phyloP scores from a whole-genome alignment of 257 asterid genomes.

The Gentiana dahurica region DNA sequence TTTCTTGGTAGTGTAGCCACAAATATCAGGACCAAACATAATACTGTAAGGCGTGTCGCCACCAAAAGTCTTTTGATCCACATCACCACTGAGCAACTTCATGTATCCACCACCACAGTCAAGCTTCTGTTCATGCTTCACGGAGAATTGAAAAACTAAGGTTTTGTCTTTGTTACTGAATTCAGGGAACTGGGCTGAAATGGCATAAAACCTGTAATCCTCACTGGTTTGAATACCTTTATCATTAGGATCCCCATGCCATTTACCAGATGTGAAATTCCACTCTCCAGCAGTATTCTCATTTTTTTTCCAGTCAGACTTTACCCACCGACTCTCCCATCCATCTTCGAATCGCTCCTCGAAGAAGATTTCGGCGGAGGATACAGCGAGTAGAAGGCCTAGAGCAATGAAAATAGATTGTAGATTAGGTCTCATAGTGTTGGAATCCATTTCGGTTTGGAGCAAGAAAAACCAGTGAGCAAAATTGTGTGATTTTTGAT shows the following conservation, averaged over 20 bases:
- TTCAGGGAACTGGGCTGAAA: conserved; percentile 94
- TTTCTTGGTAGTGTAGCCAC: conserved; percentile 78
- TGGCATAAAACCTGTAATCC: conserved; percentile 84
- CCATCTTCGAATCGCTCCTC: conserved; percentile 90
- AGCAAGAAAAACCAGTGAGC: not conserved
- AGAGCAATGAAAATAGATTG: conserved; percentile 36
- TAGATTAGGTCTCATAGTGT: conserved; percentile 42
- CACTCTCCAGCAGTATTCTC: conserved; percentile 91
- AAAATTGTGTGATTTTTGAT: too few species aligned
- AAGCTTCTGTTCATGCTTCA: conserved; percentile 98
- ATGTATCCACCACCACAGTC: conserved; percentile 99
- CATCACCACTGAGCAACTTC: conserved; percentile 81
- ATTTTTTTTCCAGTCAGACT: conserved; percentile 96
- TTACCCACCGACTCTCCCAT: conserved; percentile 93
- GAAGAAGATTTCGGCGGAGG: conserved; percentile 67
- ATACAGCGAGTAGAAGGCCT: conserved; percentile 39
- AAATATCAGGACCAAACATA: conserved; percentile 41
- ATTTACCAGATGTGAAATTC: conserved; percentile 97
- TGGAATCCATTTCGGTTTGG: conserved; percentile 33
- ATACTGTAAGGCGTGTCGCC: conserved; percentile 17
- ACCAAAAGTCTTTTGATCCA: too few species aligned
- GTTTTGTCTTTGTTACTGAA: conserved; percentile 87
- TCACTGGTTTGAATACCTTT: conserved; percentile 96
- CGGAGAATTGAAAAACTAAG: conserved; percentile 83
- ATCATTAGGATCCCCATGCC: conserved; percentile 75